Evolutionary conservation across 352 stramenopile genomes (phyloP).

Genomic region (Pythium aphanidermatum): DNA sequence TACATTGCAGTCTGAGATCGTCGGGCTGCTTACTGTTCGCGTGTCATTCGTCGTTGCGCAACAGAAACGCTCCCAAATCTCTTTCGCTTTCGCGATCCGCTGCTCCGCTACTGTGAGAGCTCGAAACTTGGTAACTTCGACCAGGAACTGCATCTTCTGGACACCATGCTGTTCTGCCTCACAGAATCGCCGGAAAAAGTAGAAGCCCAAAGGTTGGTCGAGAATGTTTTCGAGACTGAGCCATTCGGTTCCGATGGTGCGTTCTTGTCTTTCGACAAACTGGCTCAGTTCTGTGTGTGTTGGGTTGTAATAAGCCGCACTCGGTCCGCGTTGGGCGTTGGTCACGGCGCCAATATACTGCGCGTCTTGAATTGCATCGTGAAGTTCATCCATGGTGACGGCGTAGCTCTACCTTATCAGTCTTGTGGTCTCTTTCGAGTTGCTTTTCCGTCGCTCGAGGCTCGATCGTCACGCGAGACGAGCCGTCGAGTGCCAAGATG

Average conservation of each 20-base stretch:
- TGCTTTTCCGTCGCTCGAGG: too few relatives aligned
- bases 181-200: conserved; percentile 75
- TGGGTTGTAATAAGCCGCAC: conserved; percentile 66
- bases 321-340: conserved; percentile 63
- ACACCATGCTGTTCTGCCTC: conserved; percentile 58
- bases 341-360: conserved; percentile 85
- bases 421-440: too few relatives aligned
- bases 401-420: too few relatives aligned
- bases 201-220: conserved; percentile 74
- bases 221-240: conserved; percentile 64
- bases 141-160: conserved; percentile 57
- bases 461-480: too few relatives aligned
- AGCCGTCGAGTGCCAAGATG: too few relatives aligned
- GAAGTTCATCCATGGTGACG: conserved; percentile 75
- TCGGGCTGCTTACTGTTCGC: conserved; percentile 9
- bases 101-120: conserved; percentile 38
- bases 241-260: conserved; percentile 43
- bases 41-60: conserved; percentile 5
- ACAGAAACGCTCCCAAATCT: conserved; percentile 60
- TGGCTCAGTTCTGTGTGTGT: conserved; percentile 52
- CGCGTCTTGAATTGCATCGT: conserved; percentile 87
- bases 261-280: conserved; percentile 58
- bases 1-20: conserved; percentile 5
- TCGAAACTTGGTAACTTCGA: conserved; percentile 71
- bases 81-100: conserved; percentile 37